Evolutionary conservation across 306 rosid genomes (phyloP), one percentile per base, ranked within the genome.

Genomic region (Begonia fuchsioides): DNA sequence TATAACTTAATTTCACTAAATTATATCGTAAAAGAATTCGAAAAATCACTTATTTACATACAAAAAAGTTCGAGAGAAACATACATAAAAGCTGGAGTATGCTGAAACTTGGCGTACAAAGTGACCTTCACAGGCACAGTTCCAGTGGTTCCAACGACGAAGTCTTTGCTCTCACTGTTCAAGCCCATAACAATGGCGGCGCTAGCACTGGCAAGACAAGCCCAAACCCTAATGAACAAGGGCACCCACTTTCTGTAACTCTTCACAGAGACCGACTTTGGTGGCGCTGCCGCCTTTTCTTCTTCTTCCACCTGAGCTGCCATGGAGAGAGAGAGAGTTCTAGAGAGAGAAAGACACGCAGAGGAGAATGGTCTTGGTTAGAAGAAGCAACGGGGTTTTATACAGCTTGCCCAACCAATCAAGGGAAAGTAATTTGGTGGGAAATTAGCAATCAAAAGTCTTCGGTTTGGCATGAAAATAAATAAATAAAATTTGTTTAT

Each of bases 21-120:
- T 32, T 16, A 49, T 47, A 2, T 1, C 11, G 14, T 19, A 49
- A 38, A 53, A 55, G 15, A 6, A 7, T 43, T 43, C 46, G 16
- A 26, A 26, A 26, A 26, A 41, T n/a, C 12, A 10, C 11, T 10
- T 40, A 40, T 40, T 10, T 40, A 40, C 11, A 1, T 40, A 0
- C n/a, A 1, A 1, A 40, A 40, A 40, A n/a, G 1, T n/a, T 10
- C 0, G 12, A 4, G 45, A 41, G 12, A 41, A n/a, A 8, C 82
- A 63, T 61, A 90, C 98, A 90, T 77, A 69, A 79, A 79, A 32
- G 95, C 98, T 20, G 98, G 98, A 46, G 66, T 79, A 55, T 90
- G 85, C 2, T 57, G 67, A 52, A 81, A 85, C 66, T 75, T 75
- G 38, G 98, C 95, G 6, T 78, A 45, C 3, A 85, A 13, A 56